Percentiles rank a stretch among this genome's conserved stretches.
These are phyloP conservation scores for Coemansia biformis DNA, from an alignment of 192 early-diverging fungal genomes.

Conservation along the genomic window DNA sequence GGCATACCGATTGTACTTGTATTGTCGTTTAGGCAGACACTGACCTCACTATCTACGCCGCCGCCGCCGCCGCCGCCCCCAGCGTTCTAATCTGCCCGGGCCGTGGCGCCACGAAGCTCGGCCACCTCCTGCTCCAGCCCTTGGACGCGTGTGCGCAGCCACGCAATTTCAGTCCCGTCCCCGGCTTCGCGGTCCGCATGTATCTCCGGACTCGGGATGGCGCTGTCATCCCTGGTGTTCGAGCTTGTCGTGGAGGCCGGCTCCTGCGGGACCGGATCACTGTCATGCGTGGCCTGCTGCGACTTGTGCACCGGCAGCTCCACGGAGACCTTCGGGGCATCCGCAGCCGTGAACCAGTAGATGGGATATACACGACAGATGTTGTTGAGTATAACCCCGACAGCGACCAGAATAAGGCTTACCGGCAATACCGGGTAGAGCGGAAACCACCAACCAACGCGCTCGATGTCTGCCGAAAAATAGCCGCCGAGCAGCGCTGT, in stretches of 20 bases:
- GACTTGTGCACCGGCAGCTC: no score
- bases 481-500: conserved; percentile 38
- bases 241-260: no score
- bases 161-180: conserved; percentile 5
- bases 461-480: conserved; percentile 11
- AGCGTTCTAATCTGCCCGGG: no score
- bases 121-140: conserved; percentile 28
- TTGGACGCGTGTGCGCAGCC: conserved; percentile 27
- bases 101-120: conserved; percentile 1
- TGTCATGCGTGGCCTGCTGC: no score
- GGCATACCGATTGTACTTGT: background rate
- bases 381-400: conserved; percentile 40
- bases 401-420: conserved; percentile 23
- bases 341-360: conserved; percentile 43
- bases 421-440: conserved; percentile 41
- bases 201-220: no score
- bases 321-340: no score
- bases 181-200: background rate
- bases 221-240: no score
- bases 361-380: conserved; percentile 34
- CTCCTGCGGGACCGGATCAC: no score
- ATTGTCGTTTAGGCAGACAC: background rate
- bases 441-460: conserved; percentile 48
- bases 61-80: no score
- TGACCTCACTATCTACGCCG: no score